Conservation (phyloP, 768 basidiomycete genomes). For the Brasilioporus rufonigricans region DNA sequence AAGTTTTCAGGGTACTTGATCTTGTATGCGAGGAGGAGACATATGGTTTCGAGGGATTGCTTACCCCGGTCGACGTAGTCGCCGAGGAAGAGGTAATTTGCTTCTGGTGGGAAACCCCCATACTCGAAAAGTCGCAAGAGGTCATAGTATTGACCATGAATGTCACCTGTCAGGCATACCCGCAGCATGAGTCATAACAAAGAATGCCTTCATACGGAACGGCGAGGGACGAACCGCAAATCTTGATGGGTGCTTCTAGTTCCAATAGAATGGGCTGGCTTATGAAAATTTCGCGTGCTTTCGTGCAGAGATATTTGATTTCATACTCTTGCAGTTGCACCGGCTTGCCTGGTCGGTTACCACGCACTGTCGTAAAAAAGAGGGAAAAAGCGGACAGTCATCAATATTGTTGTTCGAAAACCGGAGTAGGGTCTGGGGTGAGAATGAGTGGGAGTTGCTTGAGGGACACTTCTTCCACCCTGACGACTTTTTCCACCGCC, state of each 20-base stretch:
- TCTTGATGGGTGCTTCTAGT: constrained; percentile 99
- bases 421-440: background rate
- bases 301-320: constrained; percentile 98
- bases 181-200: constrained; percentile 23
- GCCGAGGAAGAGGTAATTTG: constrained; percentile 99
- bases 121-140: constrained; percentile 97
- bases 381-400: constrained; percentile 8
- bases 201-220: constrained; percentile 4
- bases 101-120: constrained; percentile 99
- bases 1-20: constrained; percentile 99
- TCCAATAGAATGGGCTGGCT: constrained; percentile 97
- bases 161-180: constrained; percentile 67
- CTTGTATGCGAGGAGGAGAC: constrained; percentile 98
- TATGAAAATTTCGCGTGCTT: constrained; percentile 98
- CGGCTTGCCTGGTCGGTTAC: constrained; percentile 97
- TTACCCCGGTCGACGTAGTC: constrained; percentile 99
- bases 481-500: constrained; percentile 11
- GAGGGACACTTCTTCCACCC: constrained; percentile 2
- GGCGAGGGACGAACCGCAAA: constrained; percentile 72
- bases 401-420: constrained; percentile 18
- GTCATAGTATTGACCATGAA: constrained; percentile 99
- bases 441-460: background rate
- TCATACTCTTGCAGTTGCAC: constrained; percentile 98
- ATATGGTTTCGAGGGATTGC: constrained; percentile 99
- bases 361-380: constrained; percentile 66